Evolutionary conservation across 2,329 filamentous ascomycete species (phyloP), one percentile per base, ranked within the genome.

Genomic region (Penicillium sp.): DNA sequence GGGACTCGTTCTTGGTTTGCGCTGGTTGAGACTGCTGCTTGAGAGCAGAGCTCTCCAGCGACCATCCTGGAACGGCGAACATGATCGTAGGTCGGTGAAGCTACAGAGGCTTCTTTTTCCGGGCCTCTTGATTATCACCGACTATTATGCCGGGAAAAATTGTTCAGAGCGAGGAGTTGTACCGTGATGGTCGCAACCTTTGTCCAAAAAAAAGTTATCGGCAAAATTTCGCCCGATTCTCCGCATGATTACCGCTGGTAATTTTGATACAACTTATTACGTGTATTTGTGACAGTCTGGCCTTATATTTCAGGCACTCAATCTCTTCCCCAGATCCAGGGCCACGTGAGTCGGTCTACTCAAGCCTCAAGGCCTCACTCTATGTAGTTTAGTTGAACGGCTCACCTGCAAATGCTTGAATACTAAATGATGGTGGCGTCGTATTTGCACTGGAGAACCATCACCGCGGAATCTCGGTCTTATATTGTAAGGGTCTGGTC

Each of bases 61-160:
- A 92, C 93, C 94, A 97, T 69, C 95, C 95, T 72, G 91, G 91
- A 33, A 98, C 93, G 10, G 93, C 89, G 78, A 98, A 98, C 94
- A 98, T 78, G 63, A 37, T 69, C 60, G 55, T n/a, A 51, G n/a
- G 30, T 38, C 19, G 33, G 35, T 47, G 22, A 37, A 38, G 30
- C 35, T 38, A 13, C 17, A 26, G 8, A 2, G 15, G 17, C 42
- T 49, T 24, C 30, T 24, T 35, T 22, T 35, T 22, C n/a, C n/a
- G 42, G 19, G 28, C 15, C 9, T 24, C 9, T 1, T 22, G 42
- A 19, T 13, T 24, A 24, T 40, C 17, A 35, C 33, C 10, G 12
- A 42, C 8, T 44, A 9, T 33, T 24, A 17, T 6, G 33, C 22
- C 38, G 38, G 26, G 5, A 28, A 26, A 17, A 10, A 38, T 35